phyloP scores from a whole-genome alignment of 345 rosid species.

The Citrus glauca region DNA sequence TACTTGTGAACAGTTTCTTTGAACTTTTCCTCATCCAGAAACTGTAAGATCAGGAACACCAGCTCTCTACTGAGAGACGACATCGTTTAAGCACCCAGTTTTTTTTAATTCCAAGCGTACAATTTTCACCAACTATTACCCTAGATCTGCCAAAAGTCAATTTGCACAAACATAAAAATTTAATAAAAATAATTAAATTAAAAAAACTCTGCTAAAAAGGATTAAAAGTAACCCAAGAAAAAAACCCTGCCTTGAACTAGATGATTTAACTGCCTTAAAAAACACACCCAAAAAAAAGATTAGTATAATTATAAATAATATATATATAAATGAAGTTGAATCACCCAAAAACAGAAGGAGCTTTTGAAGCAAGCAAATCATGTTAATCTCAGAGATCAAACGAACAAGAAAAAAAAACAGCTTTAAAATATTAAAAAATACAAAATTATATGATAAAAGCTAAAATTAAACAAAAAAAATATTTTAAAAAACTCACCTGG shows the following conservation, averaged over 20 bases:
- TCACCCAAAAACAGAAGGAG: not conserved
- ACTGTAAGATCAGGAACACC: constrained; percentile 96
- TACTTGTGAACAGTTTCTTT: constrained; percentile 98
- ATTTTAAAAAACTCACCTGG: constrained; percentile 31
- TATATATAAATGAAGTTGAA: constrained; percentile 1
- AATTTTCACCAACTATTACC: constrained; percentile 22
- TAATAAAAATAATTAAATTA: not conserved
- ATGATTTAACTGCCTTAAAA: constrained; percentile 33
- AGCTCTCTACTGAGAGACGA: constrained; percentile 99
- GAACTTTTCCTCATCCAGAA: constrained; percentile 98
- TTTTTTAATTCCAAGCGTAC: constrained; percentile 25
- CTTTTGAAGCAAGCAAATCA: constrained; percentile 10
- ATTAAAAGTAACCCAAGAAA: not conserved
- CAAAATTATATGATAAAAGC: constrained; percentile 8
- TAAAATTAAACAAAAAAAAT: constrained; percentile 22
- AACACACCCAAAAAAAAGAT: constrained; percentile 12
- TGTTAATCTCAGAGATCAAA: constrained; percentile 33
- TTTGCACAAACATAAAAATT: not conserved
- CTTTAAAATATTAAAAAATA: constrained; percentile 3
- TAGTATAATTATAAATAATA: constrained; percentile 2
- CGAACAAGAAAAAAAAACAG: not conserved
- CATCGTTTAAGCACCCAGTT: constrained; percentile 47
- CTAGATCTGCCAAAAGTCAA: constrained; percentile 58
- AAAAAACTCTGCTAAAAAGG: constrained; percentile 25
- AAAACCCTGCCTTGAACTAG: constrained; percentile 24